Percentiles rank a stretch among this genome's conserved stretches.
Evolutionary conservation across 1,284 basidiomycete genomes (phyloP).

Genomic region (Tausonia pullulans): DNA sequence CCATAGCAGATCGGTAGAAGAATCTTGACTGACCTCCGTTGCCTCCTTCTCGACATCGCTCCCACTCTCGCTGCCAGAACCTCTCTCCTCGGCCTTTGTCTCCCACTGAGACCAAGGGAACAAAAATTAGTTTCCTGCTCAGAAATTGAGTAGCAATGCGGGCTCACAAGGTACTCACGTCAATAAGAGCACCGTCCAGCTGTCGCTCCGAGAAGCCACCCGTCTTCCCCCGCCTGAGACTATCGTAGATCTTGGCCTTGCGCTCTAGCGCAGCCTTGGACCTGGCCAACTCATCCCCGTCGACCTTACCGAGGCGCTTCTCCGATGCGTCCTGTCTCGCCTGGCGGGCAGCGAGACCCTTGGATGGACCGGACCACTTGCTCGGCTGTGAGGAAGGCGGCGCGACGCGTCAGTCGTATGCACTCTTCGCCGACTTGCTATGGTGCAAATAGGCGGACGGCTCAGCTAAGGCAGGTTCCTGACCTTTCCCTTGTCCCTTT

Average conservation of each 20-base stretch:
- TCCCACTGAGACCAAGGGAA: conserved; percentile 50
- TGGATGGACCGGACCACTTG: conserved; percentile 11
- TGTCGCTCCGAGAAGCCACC: conserved; percentile 69
- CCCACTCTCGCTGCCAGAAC: conserved; percentile 34
- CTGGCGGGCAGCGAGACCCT: conserved; percentile 11
- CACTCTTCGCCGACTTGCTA: background rate
- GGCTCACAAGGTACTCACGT: conserved; percentile 46
- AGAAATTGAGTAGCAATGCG: background rate
- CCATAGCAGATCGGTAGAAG: too few species aligned
- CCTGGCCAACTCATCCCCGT: conserved; percentile 1
- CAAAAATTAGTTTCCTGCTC: background rate
- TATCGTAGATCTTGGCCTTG: conserved; percentile 47
- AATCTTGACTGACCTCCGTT: conserved; percentile 38
- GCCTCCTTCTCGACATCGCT: conserved; percentile 31
- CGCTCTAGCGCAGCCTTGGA: conserved; percentile 12
- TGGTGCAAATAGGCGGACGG: background rate
- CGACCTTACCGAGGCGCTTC: conserved; percentile 8
- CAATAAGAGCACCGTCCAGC: conserved; percentile 61
- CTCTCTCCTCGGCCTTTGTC: conserved; percentile 44
- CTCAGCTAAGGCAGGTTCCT: background rate
- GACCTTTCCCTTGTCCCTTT: conserved; percentile 12
- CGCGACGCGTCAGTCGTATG: background rate
- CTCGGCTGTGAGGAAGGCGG: background rate
- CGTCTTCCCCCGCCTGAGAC: conserved; percentile 64
- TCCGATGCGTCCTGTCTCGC: background rate